phyloP scores from a whole-genome alignment of 2,329 filamentous ascomycete species.

The Acrocalymma vagum region DNA sequence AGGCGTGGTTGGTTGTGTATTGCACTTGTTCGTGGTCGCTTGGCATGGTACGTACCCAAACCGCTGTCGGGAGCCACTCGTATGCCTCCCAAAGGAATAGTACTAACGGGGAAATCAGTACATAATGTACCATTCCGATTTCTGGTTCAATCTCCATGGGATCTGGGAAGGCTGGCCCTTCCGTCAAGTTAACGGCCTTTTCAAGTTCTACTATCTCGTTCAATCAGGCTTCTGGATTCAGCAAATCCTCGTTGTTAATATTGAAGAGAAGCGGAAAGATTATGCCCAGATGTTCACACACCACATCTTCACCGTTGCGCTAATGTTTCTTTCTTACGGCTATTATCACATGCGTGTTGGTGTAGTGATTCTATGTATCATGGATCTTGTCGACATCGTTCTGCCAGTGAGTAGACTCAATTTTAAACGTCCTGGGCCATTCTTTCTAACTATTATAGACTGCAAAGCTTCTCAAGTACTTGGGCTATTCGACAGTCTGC shows the following conservation, averaged over 20 bases:
- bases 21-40: constrained; percentile 82
- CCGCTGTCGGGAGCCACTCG: too few species aligned
- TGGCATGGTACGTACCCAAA: constrained; percentile 80
- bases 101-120: too few species aligned
- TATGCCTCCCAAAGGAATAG: too few species aligned
- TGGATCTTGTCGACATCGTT: constrained; percentile 92
- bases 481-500: constrained; percentile 77
- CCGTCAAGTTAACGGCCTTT: constrained; percentile 74
- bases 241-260: constrained; percentile 91
- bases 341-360: constrained; percentile 89
- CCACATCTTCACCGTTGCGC: constrained; percentile 85
- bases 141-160: constrained; percentile 78
- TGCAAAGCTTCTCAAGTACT: constrained; percentile 91
- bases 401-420: constrained; percentile 69
- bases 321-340: constrained; percentile 83
- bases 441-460: constrained; percentile 64
- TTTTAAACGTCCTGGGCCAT: background rate
- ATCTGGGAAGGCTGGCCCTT: constrained; percentile 89
- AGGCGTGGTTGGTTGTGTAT: constrained; percentile 90
- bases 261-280: constrained; percentile 93
- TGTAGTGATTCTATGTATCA: constrained; percentile 86
- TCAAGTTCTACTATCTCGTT: constrained; percentile 89
- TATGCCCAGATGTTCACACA: constrained; percentile 96
- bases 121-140: constrained; percentile 78
- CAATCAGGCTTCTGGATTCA: constrained; percentile 95